Evolutionary conservation across 495 filamentous ascomycete genomes (phyloP), one percentile per base, ranked within the genome.

Genomic region (Penicillium silybi): DNA sequence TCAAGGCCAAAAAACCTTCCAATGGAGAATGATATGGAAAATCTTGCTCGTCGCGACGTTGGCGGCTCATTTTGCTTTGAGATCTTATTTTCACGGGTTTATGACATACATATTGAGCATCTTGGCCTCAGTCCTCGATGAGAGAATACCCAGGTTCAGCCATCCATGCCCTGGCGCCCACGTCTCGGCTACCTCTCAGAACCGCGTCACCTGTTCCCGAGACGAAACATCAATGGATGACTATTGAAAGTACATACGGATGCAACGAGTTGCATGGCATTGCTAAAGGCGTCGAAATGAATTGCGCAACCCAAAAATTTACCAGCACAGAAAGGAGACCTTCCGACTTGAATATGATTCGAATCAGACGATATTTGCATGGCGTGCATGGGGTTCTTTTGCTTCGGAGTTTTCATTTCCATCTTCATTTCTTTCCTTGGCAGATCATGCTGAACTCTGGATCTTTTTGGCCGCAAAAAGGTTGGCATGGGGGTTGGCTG

Each of bases 221-320:
- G 34, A 56, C 29, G 32, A 43, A 37, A 43, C 32, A 29, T 57
- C 48, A 46, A 41, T 49, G 19, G 47, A 15, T 23, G 25, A 46
- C 53, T 27, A 43, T 63, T 56, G 39, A 53, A 59, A 53, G 60
- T 66, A 66, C 57, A 63, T 66, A 63, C 38, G 50, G 47, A 57
- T 63, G 54, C 61, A 54, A 58, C 39, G 48, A 47, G 50, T 57
- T 62, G 51, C 53, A 61, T 66, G 52, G 60, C 63, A 63, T 66
- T 63, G 57, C 57, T 54, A 61, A 62, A 56, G 63, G 63, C 63
- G 57, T 66, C 56, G 43, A 55, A 45, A 20, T 50, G n/a, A 23
- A 26, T 55, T 49, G 19, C 46, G 49, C 27, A 50, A 47, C 40
- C 39, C 42, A 52, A 64, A 55, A 56, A 53, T 32, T 32, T 32